These are phyloP conservation scores for Kodamaea restingae DNA, from an alignment of 805 yeast genomes.

Conservation along the genomic window DNA sequence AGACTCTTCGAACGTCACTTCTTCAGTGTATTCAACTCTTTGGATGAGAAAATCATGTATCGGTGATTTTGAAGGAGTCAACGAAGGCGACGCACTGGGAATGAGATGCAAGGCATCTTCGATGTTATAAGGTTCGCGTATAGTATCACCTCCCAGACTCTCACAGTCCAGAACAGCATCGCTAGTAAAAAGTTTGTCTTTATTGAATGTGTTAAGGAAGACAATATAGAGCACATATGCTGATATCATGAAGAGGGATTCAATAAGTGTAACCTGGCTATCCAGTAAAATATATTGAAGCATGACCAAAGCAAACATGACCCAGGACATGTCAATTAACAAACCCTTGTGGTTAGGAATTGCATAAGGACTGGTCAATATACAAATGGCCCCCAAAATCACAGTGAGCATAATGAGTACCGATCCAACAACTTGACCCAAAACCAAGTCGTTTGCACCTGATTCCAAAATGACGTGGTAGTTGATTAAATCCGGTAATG, in stretches of 20 bases:
- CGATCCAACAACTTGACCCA: conserved; percentile 39
- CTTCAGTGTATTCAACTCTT: conserved; percentile 1
- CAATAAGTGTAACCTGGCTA: conserved; percentile 29
- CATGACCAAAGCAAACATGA: conserved; percentile 22
- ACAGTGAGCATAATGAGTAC: conserved; percentile 30
- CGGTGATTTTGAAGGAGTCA: conserved; percentile 10
- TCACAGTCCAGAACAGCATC: conserved; percentile 1
- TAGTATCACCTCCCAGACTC: neutral
- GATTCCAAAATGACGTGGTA: conserved; percentile 28
- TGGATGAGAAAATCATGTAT: neutral
- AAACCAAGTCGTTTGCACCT: conserved; percentile 28
- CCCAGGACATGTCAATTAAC: conserved; percentile 27
- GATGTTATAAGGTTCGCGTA: conserved; percentile 15
- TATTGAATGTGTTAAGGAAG: conserved; percentile 16
- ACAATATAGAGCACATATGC: conserved; percentile 22
- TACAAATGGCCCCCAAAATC: conserved; percentile 31
- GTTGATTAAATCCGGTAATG: conserved; percentile 35
- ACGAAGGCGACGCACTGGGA: conserved; percentile 1
- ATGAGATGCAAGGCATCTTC: conserved; percentile 19
- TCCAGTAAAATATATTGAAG: conserved; percentile 30
- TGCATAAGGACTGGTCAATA: conserved; percentile 20
- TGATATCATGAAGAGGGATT: conserved; percentile 24
- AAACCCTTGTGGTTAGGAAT: conserved; percentile 17
- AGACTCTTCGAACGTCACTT: conserved; percentile 5
- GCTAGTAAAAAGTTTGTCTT: conserved; percentile 3